Evolutionary conservation across 2,329 filamentous ascomycete species (phyloP), one percentile per base, ranked within the genome.

Genomic region (Aspergillus sp.): DNA sequence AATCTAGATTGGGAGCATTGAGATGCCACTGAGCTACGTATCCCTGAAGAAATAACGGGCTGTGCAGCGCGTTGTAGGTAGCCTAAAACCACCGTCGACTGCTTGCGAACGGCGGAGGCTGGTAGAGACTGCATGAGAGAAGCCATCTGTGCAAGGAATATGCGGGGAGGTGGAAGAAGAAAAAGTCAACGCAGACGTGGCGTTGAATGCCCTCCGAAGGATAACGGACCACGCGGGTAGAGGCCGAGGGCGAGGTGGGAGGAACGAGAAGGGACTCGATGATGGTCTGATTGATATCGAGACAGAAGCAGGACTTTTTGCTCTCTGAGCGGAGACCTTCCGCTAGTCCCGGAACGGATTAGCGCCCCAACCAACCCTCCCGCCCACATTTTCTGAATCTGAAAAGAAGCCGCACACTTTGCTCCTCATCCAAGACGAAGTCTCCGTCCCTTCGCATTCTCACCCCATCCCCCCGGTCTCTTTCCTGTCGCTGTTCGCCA

Each of bases 21-120:
- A 57, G 68, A 64, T 54, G 66, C 70, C 56, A 68, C 64, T 44
- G 65, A 63, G 59, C 66, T 71, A 66, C 61, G 67, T 64, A 64
- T 65, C 60, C 66, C 65, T 41, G 65, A 63, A 48, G 67, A 68
- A 61, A 65, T 66, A 57, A 68, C 63, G 62, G 66, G 65, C 42
- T 64, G 67, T 53, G 63, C 55, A 41, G 63, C 59, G 51, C 59
- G 64, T 38, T 60, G 60, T 49, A 74, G 60, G 58, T 63, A 68
- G 47, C 71, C 63, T 55, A 68, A 63, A 57, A 66, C 60, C 34
- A 61, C 56, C 32, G 68, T 67, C 50, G 65, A 68, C 65, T 74
- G 73, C 58, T 65, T 74, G 64, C 71, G 72, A 64, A 71, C 64
- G 48, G 68, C 66, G 55, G 73, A 69, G 53, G 68, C 64, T 61